Evolutionary conservation across 1,284 basidiomycete species (phyloP).

Genomic region (Takashimella koratensis): DNA sequence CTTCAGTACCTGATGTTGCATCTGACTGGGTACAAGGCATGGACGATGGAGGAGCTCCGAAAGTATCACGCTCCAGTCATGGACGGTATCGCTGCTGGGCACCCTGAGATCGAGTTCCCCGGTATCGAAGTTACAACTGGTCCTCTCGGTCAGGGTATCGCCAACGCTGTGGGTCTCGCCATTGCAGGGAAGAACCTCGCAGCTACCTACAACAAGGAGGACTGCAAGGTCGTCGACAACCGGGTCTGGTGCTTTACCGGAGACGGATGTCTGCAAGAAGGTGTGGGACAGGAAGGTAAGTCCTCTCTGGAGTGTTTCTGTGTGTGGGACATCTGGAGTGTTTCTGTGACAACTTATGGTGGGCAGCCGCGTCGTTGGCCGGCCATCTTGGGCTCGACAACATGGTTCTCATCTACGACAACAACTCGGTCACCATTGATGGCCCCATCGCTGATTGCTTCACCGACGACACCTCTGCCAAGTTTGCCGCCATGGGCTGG

Average conservation of each 20-base stretch:
- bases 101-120: slow-evolving; percentile 26
- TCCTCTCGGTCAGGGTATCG: slow-evolving; percentile 83
- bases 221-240: slow-evolving; percentile 14
- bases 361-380: slow-evolving; percentile 23
- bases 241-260: slow-evolving; percentile 36
- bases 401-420: slow-evolving; percentile 33
- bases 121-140: slow-evolving; percentile 83
- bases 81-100: slow-evolving; percentile 22
- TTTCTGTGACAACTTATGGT: not conserved
- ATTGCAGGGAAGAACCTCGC: slow-evolving; percentile 56
- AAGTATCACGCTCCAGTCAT: slow-evolving; percentile 20
- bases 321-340: no score
- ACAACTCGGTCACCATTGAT: slow-evolving; percentile 33
- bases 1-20: slow-evolving; percentile 35
- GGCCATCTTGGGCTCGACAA: slow-evolving; percentile 34
- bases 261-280: slow-evolving; percentile 39
- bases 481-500: slow-evolving; percentile 25
- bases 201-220: slow-evolving; percentile 22
- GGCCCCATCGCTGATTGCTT: slow-evolving; percentile 30
- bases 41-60: slow-evolving; percentile 27
- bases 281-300: slow-evolving; percentile 30
- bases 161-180: slow-evolving; percentile 79
- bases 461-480: slow-evolving; percentile 31
- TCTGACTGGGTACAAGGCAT: slow-evolving; percentile 26
- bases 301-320: no score